phyloP scores from a whole-genome alignment of 1,284 basidiomycete genomes.

The Flammula alnicola region DNA sequence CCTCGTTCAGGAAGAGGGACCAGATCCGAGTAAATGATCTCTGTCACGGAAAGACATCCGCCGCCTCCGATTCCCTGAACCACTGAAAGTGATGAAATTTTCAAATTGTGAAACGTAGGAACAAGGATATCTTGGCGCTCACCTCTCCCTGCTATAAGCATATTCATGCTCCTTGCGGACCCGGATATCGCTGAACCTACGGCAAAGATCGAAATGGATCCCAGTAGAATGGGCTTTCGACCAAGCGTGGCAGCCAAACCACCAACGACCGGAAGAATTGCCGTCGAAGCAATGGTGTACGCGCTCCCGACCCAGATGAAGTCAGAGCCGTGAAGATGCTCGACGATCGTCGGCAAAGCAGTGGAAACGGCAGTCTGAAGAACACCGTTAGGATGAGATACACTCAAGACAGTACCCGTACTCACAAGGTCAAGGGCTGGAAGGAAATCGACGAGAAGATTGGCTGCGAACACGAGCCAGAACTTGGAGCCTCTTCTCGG shows the following conservation, averaged over 20 bases:
- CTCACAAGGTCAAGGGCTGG: slow-evolving; percentile 11
- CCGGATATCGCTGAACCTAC: slow-evolving; percentile 10
- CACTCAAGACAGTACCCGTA: too few species aligned
- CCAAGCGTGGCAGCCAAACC: slow-evolving; percentile 11
- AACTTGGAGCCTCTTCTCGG: slow-evolving; percentile 5
- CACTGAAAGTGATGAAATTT: neutral
- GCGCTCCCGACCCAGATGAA: slow-evolving; percentile 15
- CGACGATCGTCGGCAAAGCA: slow-evolving; percentile 9
- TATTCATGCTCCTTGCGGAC: slow-evolving; percentile 9
- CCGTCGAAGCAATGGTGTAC: slow-evolving; percentile 13
- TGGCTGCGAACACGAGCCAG: slow-evolving; percentile 11
- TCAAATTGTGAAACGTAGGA: neutral
- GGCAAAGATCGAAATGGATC: slow-evolving; percentile 5
- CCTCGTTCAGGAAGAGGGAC: slow-evolving; percentile 13
- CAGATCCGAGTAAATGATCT: slow-evolving; percentile 13
- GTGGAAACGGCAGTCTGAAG: slow-evolving; percentile 11
- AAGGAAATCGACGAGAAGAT: slow-evolving; percentile 6
- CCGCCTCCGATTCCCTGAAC: slow-evolving; percentile 15
- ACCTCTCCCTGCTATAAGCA: slow-evolving; percentile 13
- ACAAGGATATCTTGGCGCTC: neutral
- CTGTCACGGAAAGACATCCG: slow-evolving; percentile 6
- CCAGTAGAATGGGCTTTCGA: slow-evolving; percentile 7
- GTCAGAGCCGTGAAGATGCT: slow-evolving; percentile 3
- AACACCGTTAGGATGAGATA: neutral
- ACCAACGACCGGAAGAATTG: slow-evolving; percentile 9